phyloP scores from a whole-genome alignment of 306 rosid genomes.

The Cucumis cinereus region DNA sequence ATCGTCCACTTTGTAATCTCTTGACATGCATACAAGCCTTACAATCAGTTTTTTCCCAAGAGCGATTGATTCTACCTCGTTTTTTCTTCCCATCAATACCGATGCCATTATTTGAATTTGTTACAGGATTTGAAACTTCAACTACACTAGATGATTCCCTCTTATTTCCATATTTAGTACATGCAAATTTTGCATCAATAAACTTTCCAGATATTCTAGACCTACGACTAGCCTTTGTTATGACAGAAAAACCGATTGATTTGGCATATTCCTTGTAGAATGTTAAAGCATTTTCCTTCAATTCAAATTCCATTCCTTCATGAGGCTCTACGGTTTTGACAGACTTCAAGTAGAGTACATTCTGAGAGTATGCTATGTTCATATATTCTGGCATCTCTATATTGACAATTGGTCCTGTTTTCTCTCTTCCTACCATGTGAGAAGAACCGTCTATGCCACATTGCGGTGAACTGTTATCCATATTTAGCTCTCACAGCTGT shows the following conservation, averaged over 20 bases:
- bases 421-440: slow-evolving; percentile 7
- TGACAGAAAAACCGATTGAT: slow-evolving; percentile 27
- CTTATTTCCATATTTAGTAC: slow-evolving; percentile 34
- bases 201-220: slow-evolving; percentile 36
- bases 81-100: slow-evolving; percentile 22
- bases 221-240: slow-evolving; percentile 34
- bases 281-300: slow-evolving; percentile 32
- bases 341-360: slow-evolving; percentile 18
- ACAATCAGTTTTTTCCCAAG: slow-evolving; percentile 33
- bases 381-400: neutral
- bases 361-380: slow-evolving; percentile 10
- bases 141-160: slow-evolving; percentile 11
- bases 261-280: slow-evolving; percentile 38
- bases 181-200: slow-evolving; percentile 39
- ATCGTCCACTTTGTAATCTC: slow-evolving; percentile 25
- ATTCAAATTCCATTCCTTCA: slow-evolving; percentile 35
- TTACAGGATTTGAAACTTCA: slow-evolving; percentile 13
- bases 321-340: slow-evolving; percentile 16
- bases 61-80: slow-evolving; percentile 26
- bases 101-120: slow-evolving; percentile 8
- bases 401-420: slow-evolving; percentile 10
- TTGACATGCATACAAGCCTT: slow-evolving; percentile 40
- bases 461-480: slow-evolving; percentile 5
- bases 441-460: neutral
- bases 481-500: slow-evolving; percentile 14